Conservation (phyloP, 139 green algal genomes). For the Desmodesmus armatus region DNA sequence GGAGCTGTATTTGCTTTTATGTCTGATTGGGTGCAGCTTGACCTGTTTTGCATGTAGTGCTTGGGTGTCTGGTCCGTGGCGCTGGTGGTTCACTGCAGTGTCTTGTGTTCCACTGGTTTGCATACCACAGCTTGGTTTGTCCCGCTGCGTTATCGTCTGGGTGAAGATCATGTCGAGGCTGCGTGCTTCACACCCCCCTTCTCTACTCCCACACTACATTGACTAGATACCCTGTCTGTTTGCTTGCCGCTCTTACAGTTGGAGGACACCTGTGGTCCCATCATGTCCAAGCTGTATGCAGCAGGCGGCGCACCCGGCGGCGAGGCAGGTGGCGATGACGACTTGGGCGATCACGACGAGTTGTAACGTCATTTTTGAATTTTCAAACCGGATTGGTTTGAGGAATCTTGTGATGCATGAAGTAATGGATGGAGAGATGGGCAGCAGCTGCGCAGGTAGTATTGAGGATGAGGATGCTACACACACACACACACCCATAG, state of each 20-base stretch:
- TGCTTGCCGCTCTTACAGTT: neutral
- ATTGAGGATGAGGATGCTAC: no score
- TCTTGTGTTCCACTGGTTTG: neutral
- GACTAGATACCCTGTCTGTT: neutral
- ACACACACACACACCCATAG: no score
- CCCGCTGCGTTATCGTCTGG: no score
- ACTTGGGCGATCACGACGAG: conserved; percentile 89
- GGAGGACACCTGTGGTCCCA: conserved; percentile 92
- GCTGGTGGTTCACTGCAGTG: neutral
- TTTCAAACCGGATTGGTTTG: no score
- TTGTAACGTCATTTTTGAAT: conserved; percentile 65
- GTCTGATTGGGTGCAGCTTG: neutral
- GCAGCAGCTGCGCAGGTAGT: no score
- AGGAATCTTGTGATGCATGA: no score
- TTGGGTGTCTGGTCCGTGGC: neutral
- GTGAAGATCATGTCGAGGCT: no score
- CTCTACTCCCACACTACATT: neutral
- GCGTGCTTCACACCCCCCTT: neutral
- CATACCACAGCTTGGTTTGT: no score
- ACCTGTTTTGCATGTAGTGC: neutral
- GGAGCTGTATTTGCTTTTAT: neutral
- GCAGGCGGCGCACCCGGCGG: conserved; percentile 51
- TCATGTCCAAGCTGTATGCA: conserved; percentile 87
- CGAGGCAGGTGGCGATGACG: conserved; percentile 75
- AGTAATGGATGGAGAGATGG: no score